Evolutionary conservation across 2,329 filamentous ascomycete species (phyloP).

Genomic region (Paraphaeosphaeria minitans): DNA sequence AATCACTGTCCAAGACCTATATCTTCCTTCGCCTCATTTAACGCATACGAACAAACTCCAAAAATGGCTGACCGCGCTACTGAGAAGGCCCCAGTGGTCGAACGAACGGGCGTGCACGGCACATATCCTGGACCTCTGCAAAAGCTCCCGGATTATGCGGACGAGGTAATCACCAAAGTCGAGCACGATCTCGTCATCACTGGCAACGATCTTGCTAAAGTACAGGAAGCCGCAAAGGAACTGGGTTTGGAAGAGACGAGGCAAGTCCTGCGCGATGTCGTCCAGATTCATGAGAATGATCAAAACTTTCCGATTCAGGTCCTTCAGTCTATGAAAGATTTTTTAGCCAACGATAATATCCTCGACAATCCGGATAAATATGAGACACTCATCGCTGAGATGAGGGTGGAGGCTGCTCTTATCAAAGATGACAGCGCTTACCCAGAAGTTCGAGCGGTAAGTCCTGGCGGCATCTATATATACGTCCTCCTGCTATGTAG

Average conservation of each 20-base stretch:
- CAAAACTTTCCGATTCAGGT: slow-evolving; percentile 55
- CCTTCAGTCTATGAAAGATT: slow-evolving; percentile 49
- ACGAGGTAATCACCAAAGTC: slow-evolving; percentile 5
- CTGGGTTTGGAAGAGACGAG: slow-evolving; percentile 11
- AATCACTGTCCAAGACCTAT: background rate
- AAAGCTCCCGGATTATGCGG: slow-evolving; percentile 5
- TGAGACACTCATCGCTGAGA: slow-evolving; percentile 57
- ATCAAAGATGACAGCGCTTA: slow-evolving; percentile 49
- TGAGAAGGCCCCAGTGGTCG: background rate
- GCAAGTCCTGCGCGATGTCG: slow-evolving; percentile 33
- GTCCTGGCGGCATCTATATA: too few species aligned
- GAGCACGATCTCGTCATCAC: slow-evolving; percentile 14
- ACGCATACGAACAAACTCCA: background rate
- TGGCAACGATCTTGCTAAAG: slow-evolving; percentile 14
- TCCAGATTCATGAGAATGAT: slow-evolving; percentile 52
- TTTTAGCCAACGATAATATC: slow-evolving; percentile 53
- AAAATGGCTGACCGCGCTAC: background rate
- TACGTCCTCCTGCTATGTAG: background rate
- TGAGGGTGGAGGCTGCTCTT: slow-evolving; percentile 61
- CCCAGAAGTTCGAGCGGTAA: slow-evolving; percentile 20
- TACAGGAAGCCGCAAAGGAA: slow-evolving; percentile 9
- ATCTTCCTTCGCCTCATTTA: background rate
- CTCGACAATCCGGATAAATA: slow-evolving; percentile 28
- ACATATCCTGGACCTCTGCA: background rate
- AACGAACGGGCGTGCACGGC: background rate